Base-by-base conservation (phyloP, 192 early-diverging fungal species). In the Chytriomyces sp. region DNA sequence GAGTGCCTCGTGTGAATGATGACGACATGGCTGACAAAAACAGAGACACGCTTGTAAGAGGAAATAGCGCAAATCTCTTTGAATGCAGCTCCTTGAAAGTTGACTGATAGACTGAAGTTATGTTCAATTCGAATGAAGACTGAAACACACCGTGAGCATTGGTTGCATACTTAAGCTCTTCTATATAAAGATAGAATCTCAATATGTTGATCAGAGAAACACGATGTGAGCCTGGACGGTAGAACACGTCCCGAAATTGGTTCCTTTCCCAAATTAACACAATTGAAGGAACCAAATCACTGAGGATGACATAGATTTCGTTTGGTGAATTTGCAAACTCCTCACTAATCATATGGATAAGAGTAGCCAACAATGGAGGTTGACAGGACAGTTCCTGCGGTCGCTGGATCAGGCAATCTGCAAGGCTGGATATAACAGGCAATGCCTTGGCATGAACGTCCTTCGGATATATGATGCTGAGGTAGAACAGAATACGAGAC, bases 331-430 rank as follows among this genome's bases (percentile, higher is more conserved):
- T 56, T 22, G 36, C 52, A 56, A 55, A 56, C 7, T 69, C 32
- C 30, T 65, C 63, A 0, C 40, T 12, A n/a, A 69, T 6, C 32
- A 69, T 22, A 37, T 70, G 68, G 5, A 12, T 40, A 22, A 59
- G 6, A 19, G 39, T 7, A 28, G 56, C 38, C 19, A 70, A 25
- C 33, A 70, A n/a, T 28, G 68, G 34, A 14, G 68, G 68, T 41
- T 59, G 68, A 31, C 55, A 57, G 10, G 8, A 36, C 22, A 59
- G 25, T 57, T 70, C 68, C 32, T 68, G 49, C 10, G 53, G 39
- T 12, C 39, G 34, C 34, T 17, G 8, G 8, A 8, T 7, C n/a
- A 59, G 36, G 32, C 44, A 70, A 19, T 37, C 36, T 34, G 7
- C 25, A n/a, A 70, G 39, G 5, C 26, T 30, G 2, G 12, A 6